These are phyloP conservation scores for Rhinocladiella similis DNA, from an alignment of 2,329 filamentous ascomycete species.

Conservation along the genomic window DNA sequence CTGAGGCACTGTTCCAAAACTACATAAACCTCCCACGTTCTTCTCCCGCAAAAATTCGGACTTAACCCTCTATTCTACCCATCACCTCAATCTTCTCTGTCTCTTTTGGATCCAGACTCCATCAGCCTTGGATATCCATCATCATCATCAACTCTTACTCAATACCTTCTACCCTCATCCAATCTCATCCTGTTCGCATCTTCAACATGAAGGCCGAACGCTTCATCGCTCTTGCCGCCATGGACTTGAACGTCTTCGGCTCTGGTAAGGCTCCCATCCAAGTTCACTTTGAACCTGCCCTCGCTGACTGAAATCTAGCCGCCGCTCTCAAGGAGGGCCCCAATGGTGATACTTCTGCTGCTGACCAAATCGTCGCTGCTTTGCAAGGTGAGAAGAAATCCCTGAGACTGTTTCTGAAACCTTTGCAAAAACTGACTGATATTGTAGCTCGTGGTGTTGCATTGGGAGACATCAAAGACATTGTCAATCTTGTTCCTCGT, in stretches of 20 bases:
- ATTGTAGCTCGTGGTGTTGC: slow-evolving; percentile 16
- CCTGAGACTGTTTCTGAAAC: not conserved
- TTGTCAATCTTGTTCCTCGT: slow-evolving; percentile 24
- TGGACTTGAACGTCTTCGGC: slow-evolving; percentile 9
- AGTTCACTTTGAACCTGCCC: not conserved
- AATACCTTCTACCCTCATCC: slow-evolving; percentile 15
- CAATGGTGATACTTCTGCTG: slow-evolving; percentile 1
- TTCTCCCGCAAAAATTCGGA: slow-evolving; percentile 11
- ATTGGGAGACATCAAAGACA: slow-evolving; percentile 11
- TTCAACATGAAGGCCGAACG: slow-evolving; percentile 27
- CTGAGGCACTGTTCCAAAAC: slow-evolving; percentile 1
- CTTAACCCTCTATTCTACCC: slow-evolving; percentile 18
- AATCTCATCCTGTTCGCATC: slow-evolving; percentile 9
- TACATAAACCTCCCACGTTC: slow-evolving; percentile 3
- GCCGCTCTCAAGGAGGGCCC: slow-evolving; percentile 1
- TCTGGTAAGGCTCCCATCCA: slow-evolving; percentile 12
- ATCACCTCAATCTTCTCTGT: slow-evolving; percentile 7
- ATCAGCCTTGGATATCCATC: slow-evolving; percentile 27
- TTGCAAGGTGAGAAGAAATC: slow-evolving; percentile 16
- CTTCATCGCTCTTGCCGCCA: slow-evolving; percentile 12
- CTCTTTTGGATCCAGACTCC: slow-evolving; percentile 26
- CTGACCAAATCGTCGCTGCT: slow-evolving; percentile 13
- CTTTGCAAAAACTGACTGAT: slow-evolving; percentile 4
- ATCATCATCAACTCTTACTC: slow-evolving; percentile 18
- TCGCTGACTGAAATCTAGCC: slow-evolving; percentile 15